These are phyloP conservation scores for Cutaneotrichosporon cavernicola DNA, from an alignment of 1,284 basidiomycete species.

Conservation along the genomic window DNA sequence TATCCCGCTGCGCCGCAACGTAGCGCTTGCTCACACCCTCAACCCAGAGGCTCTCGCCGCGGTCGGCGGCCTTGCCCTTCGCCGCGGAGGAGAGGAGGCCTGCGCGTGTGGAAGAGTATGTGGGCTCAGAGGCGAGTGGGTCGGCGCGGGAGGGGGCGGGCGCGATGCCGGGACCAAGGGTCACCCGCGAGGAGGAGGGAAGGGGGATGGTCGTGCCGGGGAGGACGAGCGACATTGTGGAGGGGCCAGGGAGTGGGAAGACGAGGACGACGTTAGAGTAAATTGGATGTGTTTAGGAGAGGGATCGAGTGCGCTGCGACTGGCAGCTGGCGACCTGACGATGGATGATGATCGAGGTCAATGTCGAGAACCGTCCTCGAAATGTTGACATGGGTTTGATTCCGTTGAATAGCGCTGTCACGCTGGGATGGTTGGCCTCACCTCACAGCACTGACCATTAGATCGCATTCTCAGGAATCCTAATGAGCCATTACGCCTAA, in stretches of 20 bases:
- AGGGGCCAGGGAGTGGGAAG: neutral
- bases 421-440: neutral
- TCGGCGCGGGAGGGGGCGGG: slow-evolving; percentile 26
- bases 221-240: slow-evolving; percentile 40
- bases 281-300: neutral
- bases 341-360: neutral
- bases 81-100: slow-evolving; percentile 38
- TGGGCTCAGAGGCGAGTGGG: slow-evolving; percentile 8
- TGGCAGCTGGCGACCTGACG: too few species aligned
- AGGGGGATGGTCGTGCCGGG: slow-evolving; percentile 47
- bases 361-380: neutral
- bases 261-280: neutral
- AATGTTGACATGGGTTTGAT: neutral
- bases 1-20: slow-evolving; percentile 54
- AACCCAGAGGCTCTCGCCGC: slow-evolving; percentile 44
- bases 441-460: neutral
- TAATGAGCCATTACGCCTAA: neutral
- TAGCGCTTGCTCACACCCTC: slow-evolving; percentile 53
- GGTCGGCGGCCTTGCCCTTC: slow-evolving; percentile 23
- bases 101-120: slow-evolving; percentile 41
- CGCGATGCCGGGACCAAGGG: slow-evolving; percentile 47
- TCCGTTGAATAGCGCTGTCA: neutral
- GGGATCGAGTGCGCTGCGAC: neutral
- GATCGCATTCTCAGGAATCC: neutral
- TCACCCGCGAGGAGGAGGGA: slow-evolving; percentile 33